Evolutionary conservation across 768 basidiomycete genomes (phyloP), one percentile per base, ranked within the genome.

Genomic region (Boletus rubescentipes): DNA sequence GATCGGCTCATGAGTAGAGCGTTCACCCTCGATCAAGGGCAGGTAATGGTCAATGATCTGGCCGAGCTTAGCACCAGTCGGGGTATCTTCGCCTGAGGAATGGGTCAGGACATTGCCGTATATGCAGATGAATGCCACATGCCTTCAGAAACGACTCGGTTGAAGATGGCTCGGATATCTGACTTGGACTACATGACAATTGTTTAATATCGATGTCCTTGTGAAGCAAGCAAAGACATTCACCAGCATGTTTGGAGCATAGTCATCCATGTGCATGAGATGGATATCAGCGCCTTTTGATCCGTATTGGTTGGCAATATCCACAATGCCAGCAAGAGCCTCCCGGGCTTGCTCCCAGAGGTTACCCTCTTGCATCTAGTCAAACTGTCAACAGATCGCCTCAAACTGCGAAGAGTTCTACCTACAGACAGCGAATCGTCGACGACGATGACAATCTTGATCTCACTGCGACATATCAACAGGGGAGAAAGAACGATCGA

Each of bases 361-460:
- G 18, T 50, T 56, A 34, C 72, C 75, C 43, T 73, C 76, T n/a
- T 61, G 50, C 77, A 78, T 77, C 74, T 74, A 49, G 31, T 11
- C 30, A 26, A 11, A 18, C 2, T n/a, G 32, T 59, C 53, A 53
- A 37, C 30, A 30, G 9, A 21, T 6, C 15, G 30, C 7, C 14
- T 20, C n/a, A 15, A 47, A 21, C 11, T 1, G 6, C 16, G 18
- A 4, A 18, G 10, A 15, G 1, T 35, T 20, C 14, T 15, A 56
- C 64, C 44, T 20, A 72, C 73, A 1, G 77, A 76, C 46, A 71
- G 59, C 1, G 75, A 77, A 47, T 77, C 77, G 43, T 75, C 72
- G 21, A 77, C 59, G 35, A 77, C 54, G 40, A 77, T 67, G 37
- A 77, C 73, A 14, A 75, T 73, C 57, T 77, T 77, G 62, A 74